Percentiles rank a stretch among this genome's conserved stretches.
These are phyloP conservation scores for Eucalyptus victrix DNA, from an alignment of 345 rosid genomes.

Conservation along the genomic window DNA sequence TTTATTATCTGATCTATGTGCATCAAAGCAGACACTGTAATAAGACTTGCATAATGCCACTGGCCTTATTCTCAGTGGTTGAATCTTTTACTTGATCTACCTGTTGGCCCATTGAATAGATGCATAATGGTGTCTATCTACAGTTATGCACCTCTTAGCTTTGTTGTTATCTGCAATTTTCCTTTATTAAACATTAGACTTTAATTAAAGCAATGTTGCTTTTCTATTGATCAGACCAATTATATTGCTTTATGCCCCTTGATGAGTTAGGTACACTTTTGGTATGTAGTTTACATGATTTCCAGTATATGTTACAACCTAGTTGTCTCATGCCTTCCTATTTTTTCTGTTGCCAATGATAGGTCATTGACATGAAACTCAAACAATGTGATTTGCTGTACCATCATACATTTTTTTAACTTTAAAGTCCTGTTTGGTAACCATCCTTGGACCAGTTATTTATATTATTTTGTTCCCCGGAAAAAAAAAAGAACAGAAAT, in stretches of 20 bases:
- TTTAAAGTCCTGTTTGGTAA: not conserved
- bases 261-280: not conserved
- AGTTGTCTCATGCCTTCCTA: not conserved
- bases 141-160: not conserved
- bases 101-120: not conserved
- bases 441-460: accelerated
- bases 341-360: not conserved
- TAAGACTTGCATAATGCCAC: not conserved
- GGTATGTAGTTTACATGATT: not conserved
- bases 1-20: not conserved
- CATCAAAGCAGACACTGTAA: not conserved
- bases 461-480: no score
- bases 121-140: not conserved
- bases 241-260: not conserved
- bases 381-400: not conserved
- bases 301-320: not conserved
- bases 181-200: not conserved
- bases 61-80: not conserved
- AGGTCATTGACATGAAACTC: not conserved
- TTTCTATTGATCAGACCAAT: not conserved
- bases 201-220: not conserved
- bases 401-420: not conserved
- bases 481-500: no score
- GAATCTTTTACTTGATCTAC: not conserved
- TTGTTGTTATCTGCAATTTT: not conserved